phyloP scores from a whole-genome alignment of 306 rosid genomes.

The Ammopiptanthus mongolicus region DNA sequence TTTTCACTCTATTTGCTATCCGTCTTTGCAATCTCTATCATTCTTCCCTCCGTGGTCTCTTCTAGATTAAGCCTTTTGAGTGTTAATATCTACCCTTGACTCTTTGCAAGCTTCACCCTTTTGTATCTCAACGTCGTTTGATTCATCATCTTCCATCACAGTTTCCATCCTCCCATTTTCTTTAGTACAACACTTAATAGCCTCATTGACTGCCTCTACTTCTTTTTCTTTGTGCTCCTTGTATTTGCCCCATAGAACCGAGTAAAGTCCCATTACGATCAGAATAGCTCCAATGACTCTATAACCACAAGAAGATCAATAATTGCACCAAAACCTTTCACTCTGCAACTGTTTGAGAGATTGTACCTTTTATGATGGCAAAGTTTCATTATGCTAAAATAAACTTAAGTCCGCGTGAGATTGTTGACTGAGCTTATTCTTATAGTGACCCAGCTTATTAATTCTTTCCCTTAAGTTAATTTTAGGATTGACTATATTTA shows the following conservation, averaged over 20 bases:
- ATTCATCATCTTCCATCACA: slow-evolving; percentile 37
- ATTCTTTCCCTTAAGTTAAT: too few relatives aligned
- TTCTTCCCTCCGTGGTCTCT: too few relatives aligned
- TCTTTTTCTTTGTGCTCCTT: slow-evolving; percentile 61
- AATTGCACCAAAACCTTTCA: background rate
- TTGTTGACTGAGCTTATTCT: too few relatives aligned
- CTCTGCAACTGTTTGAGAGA: background rate
- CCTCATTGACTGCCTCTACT: slow-evolving; percentile 25
- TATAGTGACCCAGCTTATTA: too few relatives aligned
- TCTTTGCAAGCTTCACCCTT: slow-evolving; percentile 28
- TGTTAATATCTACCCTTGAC: slow-evolving; percentile 8
- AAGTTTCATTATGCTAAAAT: background rate
- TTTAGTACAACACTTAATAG: slow-evolving; percentile 22
- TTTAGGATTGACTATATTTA: too few relatives aligned
- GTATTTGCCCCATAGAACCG: slow-evolving; percentile 85
- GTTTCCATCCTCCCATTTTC: slow-evolving; percentile 29
- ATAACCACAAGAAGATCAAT: background rate
- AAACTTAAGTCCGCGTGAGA: background rate
- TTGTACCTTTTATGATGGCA: background rate
- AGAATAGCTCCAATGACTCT: slow-evolving; percentile 67
- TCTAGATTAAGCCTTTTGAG: slow-evolving; percentile 25
- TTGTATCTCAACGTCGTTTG: slow-evolving; percentile 38
- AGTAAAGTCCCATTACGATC: slow-evolving; percentile 75
- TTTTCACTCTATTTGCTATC: too few relatives aligned
- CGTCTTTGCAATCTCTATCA: too few relatives aligned